phyloP scores from a whole-genome alignment of 345 rosid species.

The Carallia pectinifolia region DNA sequence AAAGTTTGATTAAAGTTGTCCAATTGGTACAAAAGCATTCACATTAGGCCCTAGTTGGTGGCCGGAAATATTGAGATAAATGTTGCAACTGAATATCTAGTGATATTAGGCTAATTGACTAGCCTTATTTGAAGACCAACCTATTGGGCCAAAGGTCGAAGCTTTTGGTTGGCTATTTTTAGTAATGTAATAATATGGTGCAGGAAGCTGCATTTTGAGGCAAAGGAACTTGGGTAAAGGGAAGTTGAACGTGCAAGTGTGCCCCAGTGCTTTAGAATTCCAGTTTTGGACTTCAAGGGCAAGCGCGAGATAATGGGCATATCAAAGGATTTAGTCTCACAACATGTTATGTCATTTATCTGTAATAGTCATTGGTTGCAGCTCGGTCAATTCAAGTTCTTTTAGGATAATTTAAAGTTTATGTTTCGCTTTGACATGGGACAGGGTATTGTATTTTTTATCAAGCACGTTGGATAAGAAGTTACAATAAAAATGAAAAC shows the following conservation, averaged over 20 bases:
- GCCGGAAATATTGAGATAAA: too few species aligned
- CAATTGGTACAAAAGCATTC: too few species aligned
- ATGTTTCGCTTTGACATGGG: neutral
- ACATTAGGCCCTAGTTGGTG: too few species aligned
- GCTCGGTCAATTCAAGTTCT: neutral
- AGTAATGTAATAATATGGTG: slow-evolving; percentile 9
- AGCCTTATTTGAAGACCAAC: neutral
- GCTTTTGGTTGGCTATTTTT: slow-evolving; percentile 3
- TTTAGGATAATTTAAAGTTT: neutral
- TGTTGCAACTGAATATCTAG: neutral
- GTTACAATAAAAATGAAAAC: neutral
- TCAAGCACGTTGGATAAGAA: neutral
- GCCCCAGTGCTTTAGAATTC: too few species aligned
- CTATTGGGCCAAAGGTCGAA: neutral
- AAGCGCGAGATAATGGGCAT: too few species aligned
- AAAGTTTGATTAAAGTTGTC: too few species aligned
- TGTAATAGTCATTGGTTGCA: too few species aligned
- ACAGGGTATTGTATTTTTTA: neutral
- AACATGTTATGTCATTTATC: too few species aligned
- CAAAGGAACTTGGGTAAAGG: neutral
- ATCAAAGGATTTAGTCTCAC: too few species aligned
- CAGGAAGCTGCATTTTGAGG: slow-evolving; percentile 9
- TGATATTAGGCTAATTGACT: neutral
- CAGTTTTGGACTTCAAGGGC: neutral
- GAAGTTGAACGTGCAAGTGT: too few species aligned